Base-by-base conservation (phyloP, 2,329 filamentous ascomycete genomes). In the Tolypocladium nubicola region DNA sequence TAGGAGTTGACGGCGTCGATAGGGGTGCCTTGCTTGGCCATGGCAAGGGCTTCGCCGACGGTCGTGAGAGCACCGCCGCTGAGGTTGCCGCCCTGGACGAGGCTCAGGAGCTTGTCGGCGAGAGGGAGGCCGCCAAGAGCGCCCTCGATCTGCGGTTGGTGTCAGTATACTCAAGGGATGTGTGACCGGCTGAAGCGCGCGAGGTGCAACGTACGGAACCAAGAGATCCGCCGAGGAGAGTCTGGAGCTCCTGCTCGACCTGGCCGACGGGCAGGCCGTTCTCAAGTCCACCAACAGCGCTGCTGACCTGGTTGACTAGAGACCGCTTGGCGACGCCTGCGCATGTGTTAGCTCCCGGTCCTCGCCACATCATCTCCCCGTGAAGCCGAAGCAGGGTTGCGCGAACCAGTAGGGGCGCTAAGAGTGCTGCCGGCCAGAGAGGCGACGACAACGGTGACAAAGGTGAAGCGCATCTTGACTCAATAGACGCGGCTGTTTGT, bases 21-120 rank as follows among this genome's bases (percentile, higher is more conserved):
- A 39, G 61, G 58, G 38, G 63, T 55, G 30, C 63, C 63, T 40
- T 64, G 61, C 52, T 60, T 52, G 14, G 62, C 54, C 59, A 65
- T 61, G 52, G 59, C 61, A 26, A 66, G 52, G 41, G 61, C 63
- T 60, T 65, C 61, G 41, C 63, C 64, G 50, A 65, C 59, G 58
- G 62, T 60, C 49, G 61, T 56, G 43, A 64, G 57, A 39, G 58
- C 37, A 47, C 56, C 59, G 40, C 57, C 53, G 33, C 58, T 52
- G 45, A 55, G 54, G 33, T 59, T 53, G 38, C 61, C 61, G 45
- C 56, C 49, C 40, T 63, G 53, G n/a, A 61, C 53, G 30, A 63
- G 58, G 33, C 55, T 56, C 52, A 65, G 57, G 43, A 64, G 62
- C 61, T 62, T 65, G 54, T 59, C 39, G 38, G 63, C 62, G 21